phyloP scores from a whole-genome alignment of 2,329 filamentous ascomycete genomes.

The Pestalotiopsis sp. region DNA sequence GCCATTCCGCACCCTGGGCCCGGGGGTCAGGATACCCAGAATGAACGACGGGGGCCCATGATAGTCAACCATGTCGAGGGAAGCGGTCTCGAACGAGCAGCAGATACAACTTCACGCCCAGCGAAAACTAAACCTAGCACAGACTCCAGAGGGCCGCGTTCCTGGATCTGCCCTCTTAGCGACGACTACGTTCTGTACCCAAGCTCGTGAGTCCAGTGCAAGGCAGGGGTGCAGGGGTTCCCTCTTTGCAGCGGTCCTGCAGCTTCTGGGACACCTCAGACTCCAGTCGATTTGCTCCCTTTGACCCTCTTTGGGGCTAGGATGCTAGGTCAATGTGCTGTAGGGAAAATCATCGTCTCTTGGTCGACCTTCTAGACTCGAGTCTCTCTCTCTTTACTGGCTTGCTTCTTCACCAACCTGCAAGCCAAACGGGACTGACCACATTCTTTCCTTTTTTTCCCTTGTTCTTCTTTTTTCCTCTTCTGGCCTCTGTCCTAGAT shows the following conservation, averaged over 20 bases:
- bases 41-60: neutral
- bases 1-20: neutral
- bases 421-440: slow-evolving; percentile 1
- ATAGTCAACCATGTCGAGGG: neutral
- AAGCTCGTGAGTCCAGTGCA: neutral
- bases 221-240: neutral
- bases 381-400: neutral
- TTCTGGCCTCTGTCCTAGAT: slow-evolving; percentile 20
- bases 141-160: neutral
- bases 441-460: slow-evolving; percentile 14
- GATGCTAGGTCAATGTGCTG: neutral
- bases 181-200: too few species aligned
- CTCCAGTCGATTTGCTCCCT: neutral
- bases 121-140: neutral
- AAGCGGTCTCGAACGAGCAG: neutral
- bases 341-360: neutral
- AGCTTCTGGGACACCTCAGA: neutral
- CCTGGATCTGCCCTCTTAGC: neutral
- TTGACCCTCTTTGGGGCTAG: neutral
- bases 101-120: neutral
- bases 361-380: slow-evolving; percentile 1
- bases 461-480: neutral
- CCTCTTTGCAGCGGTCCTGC: neutral
- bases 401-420: slow-evolving; percentile 25
- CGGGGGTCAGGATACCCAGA: neutral